Percentiles rank a stretch among this genome's conserved stretches.
phyloP scores from a whole-genome alignment of 495 filamentous ascomycete species.

The Copromyces sp. region DNA sequence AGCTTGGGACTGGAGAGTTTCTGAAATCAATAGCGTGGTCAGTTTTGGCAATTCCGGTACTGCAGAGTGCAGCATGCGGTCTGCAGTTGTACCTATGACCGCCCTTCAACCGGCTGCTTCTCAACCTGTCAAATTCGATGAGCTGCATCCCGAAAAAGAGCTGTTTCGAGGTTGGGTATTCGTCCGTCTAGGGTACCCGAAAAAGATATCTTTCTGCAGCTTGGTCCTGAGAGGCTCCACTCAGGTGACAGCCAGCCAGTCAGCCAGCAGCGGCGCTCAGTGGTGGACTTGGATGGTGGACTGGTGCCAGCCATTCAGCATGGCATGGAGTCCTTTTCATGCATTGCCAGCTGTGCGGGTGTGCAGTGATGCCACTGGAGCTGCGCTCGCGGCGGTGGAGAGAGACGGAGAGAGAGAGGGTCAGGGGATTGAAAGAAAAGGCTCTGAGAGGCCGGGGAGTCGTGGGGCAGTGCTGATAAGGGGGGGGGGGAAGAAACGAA shows the following conservation, averaged over 20 bases:
- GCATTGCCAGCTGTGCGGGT: background rate
- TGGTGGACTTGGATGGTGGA: background rate
- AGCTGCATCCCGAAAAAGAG: background rate
- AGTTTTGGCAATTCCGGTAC: background rate
- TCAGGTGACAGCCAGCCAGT: background rate
- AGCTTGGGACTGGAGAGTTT: background rate
- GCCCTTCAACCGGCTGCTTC: background rate
- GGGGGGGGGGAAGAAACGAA: background rate
- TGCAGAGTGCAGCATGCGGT: background rate
- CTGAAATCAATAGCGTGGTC: background rate
- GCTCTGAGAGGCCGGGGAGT: background rate
- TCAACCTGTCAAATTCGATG: background rate
- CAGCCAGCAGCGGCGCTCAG: background rate
- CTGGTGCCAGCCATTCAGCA: background rate
- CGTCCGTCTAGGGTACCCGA: background rate
- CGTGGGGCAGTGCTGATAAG: background rate
- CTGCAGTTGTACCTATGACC: background rate
- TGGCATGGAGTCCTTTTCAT: background rate
- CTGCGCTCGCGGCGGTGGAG: background rate
- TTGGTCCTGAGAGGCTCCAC: background rate
- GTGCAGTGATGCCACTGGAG: background rate
- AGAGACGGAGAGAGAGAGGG: background rate
- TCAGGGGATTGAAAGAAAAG: background rate
- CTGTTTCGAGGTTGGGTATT: background rate
- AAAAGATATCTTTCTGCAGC: background rate